Percentiles rank a stretch among this genome's conserved stretches.
These are phyloP conservation scores for Kwoniella newhampshirensis DNA, from an alignment of 768 basidiomycete species.

Conservation along the genomic window DNA sequence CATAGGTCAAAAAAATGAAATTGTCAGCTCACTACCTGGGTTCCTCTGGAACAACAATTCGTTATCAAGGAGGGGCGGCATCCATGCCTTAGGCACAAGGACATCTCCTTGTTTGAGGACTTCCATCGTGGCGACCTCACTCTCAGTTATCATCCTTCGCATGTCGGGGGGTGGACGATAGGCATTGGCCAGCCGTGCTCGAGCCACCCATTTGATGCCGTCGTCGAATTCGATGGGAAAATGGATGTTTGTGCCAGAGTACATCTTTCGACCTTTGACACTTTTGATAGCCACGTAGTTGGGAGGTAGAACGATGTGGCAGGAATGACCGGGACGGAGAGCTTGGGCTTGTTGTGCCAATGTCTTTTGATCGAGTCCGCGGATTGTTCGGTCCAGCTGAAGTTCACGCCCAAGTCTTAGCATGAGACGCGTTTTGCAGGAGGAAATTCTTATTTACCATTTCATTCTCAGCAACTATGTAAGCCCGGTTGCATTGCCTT, in stretches of 20 bases:
- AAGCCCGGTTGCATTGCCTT: not conserved
- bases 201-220: slow-evolving; percentile 1
- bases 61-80: too few relatives aligned
- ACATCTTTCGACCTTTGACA: not conserved
- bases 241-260: not conserved
- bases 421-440: too few relatives aligned
- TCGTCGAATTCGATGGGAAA: not conserved
- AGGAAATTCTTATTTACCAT: too few relatives aligned
- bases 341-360: not conserved
- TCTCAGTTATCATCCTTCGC: not conserved
- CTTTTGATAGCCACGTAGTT: not conserved
- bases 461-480: not conserved
- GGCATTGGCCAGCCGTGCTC: not conserved
- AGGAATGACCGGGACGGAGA: not conserved
- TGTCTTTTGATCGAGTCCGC: not conserved
- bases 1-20: not conserved
- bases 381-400: not conserved
- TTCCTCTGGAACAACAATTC: too few relatives aligned
- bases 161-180: not conserved
- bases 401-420: not conserved
- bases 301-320: not conserved
- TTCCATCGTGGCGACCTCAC: not conserved
- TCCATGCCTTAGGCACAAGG: not conserved
- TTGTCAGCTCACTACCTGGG: not conserved
- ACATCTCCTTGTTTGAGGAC: not conserved